Evolutionary conservation across 345 rosid species (phyloP).

Genomic region (Odontarrhena argentea): DNA sequence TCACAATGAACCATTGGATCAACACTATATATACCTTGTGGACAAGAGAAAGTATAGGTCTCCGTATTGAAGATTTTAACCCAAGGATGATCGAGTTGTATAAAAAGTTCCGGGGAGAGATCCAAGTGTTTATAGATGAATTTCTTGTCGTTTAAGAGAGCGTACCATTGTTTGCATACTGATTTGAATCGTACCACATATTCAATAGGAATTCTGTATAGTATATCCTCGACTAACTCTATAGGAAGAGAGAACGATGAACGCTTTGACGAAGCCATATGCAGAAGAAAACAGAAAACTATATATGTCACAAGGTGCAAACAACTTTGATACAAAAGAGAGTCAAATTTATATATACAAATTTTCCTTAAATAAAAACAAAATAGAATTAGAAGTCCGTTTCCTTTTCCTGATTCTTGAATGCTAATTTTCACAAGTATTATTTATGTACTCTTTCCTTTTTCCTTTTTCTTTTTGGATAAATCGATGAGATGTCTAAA

Average conservation of each 20-base stretch:
- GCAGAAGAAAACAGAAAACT: not conserved
- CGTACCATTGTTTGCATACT: not conserved
- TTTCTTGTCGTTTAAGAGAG: not conserved
- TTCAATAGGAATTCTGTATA: not conserved
- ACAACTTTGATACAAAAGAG: no score
- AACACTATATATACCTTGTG: not conserved
- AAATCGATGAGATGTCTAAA: no score
- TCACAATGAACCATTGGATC: not conserved
- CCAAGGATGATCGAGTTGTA: not conserved
- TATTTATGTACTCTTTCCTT: no score
- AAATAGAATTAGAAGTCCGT: no score
- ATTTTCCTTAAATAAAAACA: no score
- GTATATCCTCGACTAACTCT: not conserved
- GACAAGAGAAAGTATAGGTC: not conserved
- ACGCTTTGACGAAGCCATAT: not conserved
- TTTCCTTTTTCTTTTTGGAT: no score
- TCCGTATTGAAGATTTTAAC: not conserved
- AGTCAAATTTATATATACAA: no score
- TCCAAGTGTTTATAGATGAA: slow-evolving; percentile 1
- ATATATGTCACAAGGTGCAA: not conserved
- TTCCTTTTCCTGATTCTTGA: no score
- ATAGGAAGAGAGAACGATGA: not conserved
- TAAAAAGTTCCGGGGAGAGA: not conserved
- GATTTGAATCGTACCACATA: not conserved
- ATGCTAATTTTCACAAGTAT: no score